Evolutionary conservation across 768 basidiomycete species (phyloP), one percentile per base, ranked within the genome.

Genomic region (Polyporus arcularius): DNA sequence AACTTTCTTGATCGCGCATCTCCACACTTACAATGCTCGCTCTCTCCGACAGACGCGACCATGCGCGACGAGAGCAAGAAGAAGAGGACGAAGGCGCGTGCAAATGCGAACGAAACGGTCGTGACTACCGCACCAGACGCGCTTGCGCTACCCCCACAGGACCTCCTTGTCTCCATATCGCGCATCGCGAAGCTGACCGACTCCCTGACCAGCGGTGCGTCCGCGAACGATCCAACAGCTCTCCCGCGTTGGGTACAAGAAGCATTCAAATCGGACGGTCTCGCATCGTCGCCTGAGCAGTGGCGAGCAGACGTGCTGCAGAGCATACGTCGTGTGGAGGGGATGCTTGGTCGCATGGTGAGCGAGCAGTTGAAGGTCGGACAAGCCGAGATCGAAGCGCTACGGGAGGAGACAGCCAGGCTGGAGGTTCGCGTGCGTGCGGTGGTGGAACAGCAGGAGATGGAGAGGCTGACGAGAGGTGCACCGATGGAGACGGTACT

Each of bases 141-240:
- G 40, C 28, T 43, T 32, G 47, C 52, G n/a, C 45, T 47, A 41
- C 28, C 61, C 9, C 53, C 62, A 8, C 53, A 59, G 16, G 62
- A 63, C 45, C 62, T 63, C 35, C 57, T 63, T 38, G 57, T 49
- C 49, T 63, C 62, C 40, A 63, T 63, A 53, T 63, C 62, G n/a
- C 57, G 57, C 11, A 58, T 63, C 30, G 57, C 62, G 11, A 45
- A 59, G 43, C 57, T 63, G 3, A 54, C 59, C 50, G 53, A 54
- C 28, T 53, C 57, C 21, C 57, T 63, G 48, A 59, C 55, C 49
- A 21, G 49, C 12, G 49, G 55, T n/a, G 45, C 62, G 2, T 47
- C 56, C 5, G 56, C n/a, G 8, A 16, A 56, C 41, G 57, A 39
- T 12, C 42, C 53, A 3, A 55, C 40, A 5, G 48, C 49, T 26